Evolutionary conservation across 1,284 basidiomycete species (phyloP).

Genomic region (Tetrapyrgos nigripes): DNA sequence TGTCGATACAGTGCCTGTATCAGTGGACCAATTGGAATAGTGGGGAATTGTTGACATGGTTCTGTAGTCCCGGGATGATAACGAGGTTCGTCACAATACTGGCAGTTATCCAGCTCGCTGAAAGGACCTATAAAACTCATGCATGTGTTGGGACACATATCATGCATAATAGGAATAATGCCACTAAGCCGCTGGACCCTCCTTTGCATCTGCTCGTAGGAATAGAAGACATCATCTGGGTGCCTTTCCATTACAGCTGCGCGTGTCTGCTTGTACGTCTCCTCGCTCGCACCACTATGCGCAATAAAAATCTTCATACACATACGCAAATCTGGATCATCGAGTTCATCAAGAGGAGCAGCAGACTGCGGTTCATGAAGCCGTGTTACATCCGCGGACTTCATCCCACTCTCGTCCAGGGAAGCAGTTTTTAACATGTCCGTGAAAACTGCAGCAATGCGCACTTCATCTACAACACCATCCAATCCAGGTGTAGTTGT

Average conservation of each 20-base stretch:
- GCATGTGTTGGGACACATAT: constrained; percentile 38
- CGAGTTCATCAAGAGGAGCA: constrained; percentile 25
- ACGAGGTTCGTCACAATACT: constrained; percentile 25
- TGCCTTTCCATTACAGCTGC: neutral
- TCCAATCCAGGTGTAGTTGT: no score
- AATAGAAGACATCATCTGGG: constrained; percentile 26
- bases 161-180: constrained; percentile 23
- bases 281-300: constrained; percentile 26
- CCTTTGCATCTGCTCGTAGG: constrained; percentile 28
- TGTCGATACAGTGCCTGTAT: constrained; percentile 25
- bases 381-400: no score
- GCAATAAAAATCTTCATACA: constrained; percentile 36
- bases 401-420: no score
- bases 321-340: constrained; percentile 26
- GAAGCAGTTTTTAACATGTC: no score
- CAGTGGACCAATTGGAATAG: constrained; percentile 25
- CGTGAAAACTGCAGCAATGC: no score
- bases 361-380: no score
- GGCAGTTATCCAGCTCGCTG: constrained; percentile 24
- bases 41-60: constrained; percentile 20
- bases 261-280: constrained; percentile 1
- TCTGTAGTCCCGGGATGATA: constrained; percentile 20
- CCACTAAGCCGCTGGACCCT: constrained; percentile 27
- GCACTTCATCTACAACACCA: no score
- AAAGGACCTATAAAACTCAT: constrained; percentile 31